Evolutionary conservation across 805 yeast genomes (phyloP).

Genomic region (Ogataea nonfermentans): DNA sequence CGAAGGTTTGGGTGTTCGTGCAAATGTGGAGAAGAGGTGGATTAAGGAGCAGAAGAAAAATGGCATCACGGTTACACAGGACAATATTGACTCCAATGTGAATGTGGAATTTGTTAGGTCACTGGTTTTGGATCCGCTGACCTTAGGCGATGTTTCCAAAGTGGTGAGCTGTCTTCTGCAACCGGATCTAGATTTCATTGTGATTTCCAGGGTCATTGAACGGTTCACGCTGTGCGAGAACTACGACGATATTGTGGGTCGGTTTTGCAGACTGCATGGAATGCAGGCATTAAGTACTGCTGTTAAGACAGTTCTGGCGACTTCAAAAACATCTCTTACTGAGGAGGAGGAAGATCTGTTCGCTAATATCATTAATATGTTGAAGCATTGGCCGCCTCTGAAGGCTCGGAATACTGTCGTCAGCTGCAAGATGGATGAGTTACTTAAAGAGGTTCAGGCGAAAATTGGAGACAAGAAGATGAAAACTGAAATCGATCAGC

Average conservation of each 20-base stretch:
- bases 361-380: constrained; percentile 51
- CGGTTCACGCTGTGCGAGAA: constrained; percentile 48
- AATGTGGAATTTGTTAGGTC: constrained; percentile 64
- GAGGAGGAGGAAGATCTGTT: constrained; percentile 42
- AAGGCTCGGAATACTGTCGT: constrained; percentile 72
- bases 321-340: constrained; percentile 10
- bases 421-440: constrained; percentile 67
- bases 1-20: constrained; percentile 79
- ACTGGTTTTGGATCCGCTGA: constrained; percentile 52
- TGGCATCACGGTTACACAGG: constrained; percentile 48
- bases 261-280: constrained; percentile 80
- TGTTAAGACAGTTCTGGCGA: constrained; percentile 37
- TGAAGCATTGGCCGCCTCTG: constrained; percentile 64
- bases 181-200: constrained; percentile 62
- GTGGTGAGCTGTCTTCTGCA: constrained; percentile 79
- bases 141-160: constrained; percentile 62
- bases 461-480: constrained; percentile 29
- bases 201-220: constrained; percentile 64
- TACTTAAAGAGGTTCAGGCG: constrained; percentile 44
- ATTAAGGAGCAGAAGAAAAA: constrained; percentile 53
- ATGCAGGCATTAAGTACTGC: constrained; percentile 71
- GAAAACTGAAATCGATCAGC: constrained; percentile 37
- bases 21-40: constrained; percentile 70
- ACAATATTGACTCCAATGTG: constrained; percentile 53
- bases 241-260: constrained; percentile 44